phyloP scores from a whole-genome alignment of 495 filamentous ascomycete species.

The Aspergillus haitiensis region DNA sequence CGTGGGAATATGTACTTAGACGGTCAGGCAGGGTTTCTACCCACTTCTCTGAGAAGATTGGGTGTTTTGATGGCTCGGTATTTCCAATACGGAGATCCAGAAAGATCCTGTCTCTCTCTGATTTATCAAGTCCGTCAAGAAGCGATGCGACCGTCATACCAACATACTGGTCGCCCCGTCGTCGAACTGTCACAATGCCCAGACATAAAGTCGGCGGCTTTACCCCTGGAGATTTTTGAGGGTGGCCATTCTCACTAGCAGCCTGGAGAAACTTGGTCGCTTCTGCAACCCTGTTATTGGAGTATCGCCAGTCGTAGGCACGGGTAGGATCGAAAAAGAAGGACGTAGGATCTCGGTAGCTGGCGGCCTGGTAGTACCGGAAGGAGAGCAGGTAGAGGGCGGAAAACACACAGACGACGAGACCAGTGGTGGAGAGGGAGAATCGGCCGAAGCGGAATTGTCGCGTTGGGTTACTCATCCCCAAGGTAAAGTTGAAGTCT shows the following conservation, averaged over 20 bases:
- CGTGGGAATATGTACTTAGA: slow-evolving; percentile 15
- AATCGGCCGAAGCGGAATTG: slow-evolving; percentile 3
- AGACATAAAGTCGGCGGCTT: slow-evolving; percentile 18
- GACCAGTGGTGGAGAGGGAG: slow-evolving; percentile 6
- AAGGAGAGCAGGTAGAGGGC: slow-evolving; percentile 28
- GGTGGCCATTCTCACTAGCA: slow-evolving; percentile 8
- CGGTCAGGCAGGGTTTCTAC: slow-evolving; percentile 23
- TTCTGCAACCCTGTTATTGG: slow-evolving; percentile 30
- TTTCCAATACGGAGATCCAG: slow-evolving; percentile 49
- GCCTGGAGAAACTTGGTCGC: slow-evolving; percentile 33
- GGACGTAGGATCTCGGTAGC: slow-evolving; percentile 41
- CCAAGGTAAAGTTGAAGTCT: background rate
- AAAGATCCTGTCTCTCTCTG: slow-evolving; percentile 31
- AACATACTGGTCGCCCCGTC: slow-evolving; percentile 36
- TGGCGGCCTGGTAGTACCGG: slow-evolving; percentile 23
- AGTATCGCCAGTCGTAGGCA: slow-evolving; percentile 38
- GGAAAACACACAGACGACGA: slow-evolving; percentile 14
- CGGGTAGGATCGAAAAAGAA: slow-evolving; percentile 37
- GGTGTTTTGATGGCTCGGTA: slow-evolving; percentile 34
- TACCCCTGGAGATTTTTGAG: background rate
- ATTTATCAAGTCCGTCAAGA: slow-evolving; percentile 40
- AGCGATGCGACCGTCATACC: slow-evolving; percentile 46
- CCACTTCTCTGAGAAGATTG: slow-evolving; percentile 21
- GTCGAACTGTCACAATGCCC: slow-evolving; percentile 23
- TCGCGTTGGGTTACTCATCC: slow-evolving; percentile 8